These are phyloP conservation scores for Diospyros lotus DNA, from an alignment of 148 eudicot species.

Conservation along the genomic window DNA sequence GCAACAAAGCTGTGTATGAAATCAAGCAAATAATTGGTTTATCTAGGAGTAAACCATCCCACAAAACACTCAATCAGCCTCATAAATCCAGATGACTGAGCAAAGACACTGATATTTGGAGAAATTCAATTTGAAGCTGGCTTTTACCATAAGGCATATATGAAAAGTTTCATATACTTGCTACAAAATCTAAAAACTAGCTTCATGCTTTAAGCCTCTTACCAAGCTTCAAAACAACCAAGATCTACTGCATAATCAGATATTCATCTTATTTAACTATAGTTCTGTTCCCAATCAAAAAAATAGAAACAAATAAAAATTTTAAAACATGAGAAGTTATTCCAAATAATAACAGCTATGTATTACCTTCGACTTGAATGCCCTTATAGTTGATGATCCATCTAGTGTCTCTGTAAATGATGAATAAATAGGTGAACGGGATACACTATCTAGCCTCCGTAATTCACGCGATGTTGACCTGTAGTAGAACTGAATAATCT, in stretches of 20 bases:
- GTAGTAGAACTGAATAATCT: constrained; percentile 72
- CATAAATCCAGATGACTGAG: too few species aligned
- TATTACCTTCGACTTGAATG: constrained; percentile 69
- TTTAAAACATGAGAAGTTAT: not conserved
- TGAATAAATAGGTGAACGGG: constrained; percentile 95
- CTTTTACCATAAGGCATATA: not conserved
- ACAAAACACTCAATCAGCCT: not conserved
- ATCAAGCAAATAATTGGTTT: too few species aligned
- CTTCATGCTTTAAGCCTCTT: constrained; percentile 2
- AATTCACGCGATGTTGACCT: constrained; percentile 93
- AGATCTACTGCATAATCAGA: not conserved
- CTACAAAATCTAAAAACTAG: not conserved
- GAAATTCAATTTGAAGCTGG: not conserved
- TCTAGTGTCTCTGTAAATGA: constrained; percentile 91
- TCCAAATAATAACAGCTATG: not conserved
- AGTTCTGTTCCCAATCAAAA: not conserved
- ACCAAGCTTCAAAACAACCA: not conserved
- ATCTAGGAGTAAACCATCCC: not conserved
- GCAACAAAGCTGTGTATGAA: too few species aligned
- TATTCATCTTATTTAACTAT: not conserved
- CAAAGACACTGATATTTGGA: not conserved
- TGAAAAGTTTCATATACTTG: not conserved
- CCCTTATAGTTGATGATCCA: constrained; percentile 89
- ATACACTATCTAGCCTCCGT: constrained; percentile 96
- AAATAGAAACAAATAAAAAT: not conserved